Conservation (phyloP, 441 rosid genomes). For the Gossypium laxum region DNA sequence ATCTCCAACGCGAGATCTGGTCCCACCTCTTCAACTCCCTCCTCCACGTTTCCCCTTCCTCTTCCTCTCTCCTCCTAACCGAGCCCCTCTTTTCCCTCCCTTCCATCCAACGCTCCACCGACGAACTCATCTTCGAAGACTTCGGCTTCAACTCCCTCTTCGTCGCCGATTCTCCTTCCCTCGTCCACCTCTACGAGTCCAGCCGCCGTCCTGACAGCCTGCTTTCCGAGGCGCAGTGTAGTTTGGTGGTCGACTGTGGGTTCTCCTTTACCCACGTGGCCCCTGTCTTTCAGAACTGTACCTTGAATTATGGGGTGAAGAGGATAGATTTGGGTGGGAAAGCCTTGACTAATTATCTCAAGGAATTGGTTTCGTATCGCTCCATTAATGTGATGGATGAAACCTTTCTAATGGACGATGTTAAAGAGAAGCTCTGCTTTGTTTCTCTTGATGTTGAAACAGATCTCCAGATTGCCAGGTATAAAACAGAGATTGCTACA, state of each 20-base stretch:
- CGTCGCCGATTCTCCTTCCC: conserved; percentile 55
- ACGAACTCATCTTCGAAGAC: conserved; percentile 82
- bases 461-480: conserved; percentile 62
- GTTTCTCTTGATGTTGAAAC: conserved; percentile 70
- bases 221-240: conserved; percentile 57
- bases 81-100: conserved; percentile 67
- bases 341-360: conserved; percentile 81
- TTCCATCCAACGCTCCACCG: conserved; percentile 60
- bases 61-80: conserved; percentile 62
- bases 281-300: conserved; percentile 71
- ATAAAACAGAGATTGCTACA: too few species aligned
- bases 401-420: conserved; percentile 76
- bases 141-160: conserved; percentile 59
- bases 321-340: conserved; percentile 89
- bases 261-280: conserved; percentile 84
- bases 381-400: conserved; percentile 77
- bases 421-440: conserved; percentile 83
- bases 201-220: conserved; percentile 44
- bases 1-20: conserved; percentile 85
- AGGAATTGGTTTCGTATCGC: conserved; percentile 77
- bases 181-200: conserved; percentile 78
- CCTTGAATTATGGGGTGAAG: conserved; percentile 57
- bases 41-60: conserved; percentile 45
- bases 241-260: conserved; percentile 80
- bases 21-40: conserved; percentile 54